Percentiles rank a stretch among this genome's conserved stretches.
phyloP scores from a whole-genome alignment of 2,329 filamentous ascomycete species.

The Leptosphaerulina australis region DNA sequence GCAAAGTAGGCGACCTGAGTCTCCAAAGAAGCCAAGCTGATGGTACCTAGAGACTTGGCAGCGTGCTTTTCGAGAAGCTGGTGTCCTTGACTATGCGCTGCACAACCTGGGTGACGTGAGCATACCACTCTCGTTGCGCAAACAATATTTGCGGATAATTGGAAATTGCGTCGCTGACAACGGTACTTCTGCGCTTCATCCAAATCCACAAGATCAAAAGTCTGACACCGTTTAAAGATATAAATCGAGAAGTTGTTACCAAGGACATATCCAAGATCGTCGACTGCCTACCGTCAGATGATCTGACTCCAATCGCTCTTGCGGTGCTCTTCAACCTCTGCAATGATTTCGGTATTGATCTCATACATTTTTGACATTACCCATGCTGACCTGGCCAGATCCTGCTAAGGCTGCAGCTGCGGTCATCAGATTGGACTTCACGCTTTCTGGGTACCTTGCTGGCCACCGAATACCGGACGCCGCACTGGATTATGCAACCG shows the following conservation, averaged over 20 bases:
- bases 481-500: slow-evolving; percentile 43
- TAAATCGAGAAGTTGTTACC: slow-evolving; percentile 39
- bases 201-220: background rate
- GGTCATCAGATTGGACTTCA: slow-evolving; percentile 41
- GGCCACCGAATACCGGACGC: slow-evolving; percentile 38
- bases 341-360: slow-evolving; percentile 47
- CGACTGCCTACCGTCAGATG: slow-evolving; percentile 31
- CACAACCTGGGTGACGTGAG: slow-evolving; percentile 30
- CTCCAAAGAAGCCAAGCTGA: slow-evolving; percentile 28
- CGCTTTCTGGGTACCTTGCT: slow-evolving; percentile 34
- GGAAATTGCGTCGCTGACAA: slow-evolving; percentile 49
- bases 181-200: slow-evolving; percentile 24
- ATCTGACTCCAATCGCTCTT: slow-evolving; percentile 39
- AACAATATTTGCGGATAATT: slow-evolving; percentile 47
- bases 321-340: slow-evolving; percentile 55
- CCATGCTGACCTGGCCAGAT: slow-evolving; percentile 35
- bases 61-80: slow-evolving; percentile 31
- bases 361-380: background rate
- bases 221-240: slow-evolving; percentile 37
- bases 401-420: slow-evolving; percentile 45
- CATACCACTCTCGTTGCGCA: slow-evolving; percentile 29
- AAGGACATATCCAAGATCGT: slow-evolving; percentile 36
- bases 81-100: slow-evolving; percentile 39
- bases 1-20: slow-evolving; percentile 28
- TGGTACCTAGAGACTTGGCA: slow-evolving; percentile 39